Conservation (phyloP, 163 green algal genomes). For the Volvox carteri region DNA sequence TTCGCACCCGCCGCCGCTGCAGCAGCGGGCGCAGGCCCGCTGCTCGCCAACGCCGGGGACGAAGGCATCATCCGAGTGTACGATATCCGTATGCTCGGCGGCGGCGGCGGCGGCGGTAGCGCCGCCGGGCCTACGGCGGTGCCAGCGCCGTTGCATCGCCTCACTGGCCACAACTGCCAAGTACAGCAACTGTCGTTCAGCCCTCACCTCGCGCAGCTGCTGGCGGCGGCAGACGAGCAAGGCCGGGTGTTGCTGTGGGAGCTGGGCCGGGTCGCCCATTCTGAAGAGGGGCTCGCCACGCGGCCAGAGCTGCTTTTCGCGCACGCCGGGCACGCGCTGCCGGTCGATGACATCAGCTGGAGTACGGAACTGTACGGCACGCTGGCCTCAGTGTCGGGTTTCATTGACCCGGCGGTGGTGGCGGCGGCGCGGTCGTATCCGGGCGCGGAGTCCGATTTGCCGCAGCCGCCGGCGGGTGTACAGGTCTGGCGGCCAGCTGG, state of each 20-base stretch:
- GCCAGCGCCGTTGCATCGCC: background rate
- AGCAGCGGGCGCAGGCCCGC: background rate
- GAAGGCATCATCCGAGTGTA: slow-evolving; percentile 51
- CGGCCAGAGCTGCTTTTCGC: slow-evolving; percentile 38
- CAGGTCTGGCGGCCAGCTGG: slow-evolving; percentile 39
- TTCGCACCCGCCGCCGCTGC: background rate
- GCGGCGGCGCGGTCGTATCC: background rate
- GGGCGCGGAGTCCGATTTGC: background rate
- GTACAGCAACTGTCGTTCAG: slow-evolving; percentile 37
- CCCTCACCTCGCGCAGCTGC: background rate
- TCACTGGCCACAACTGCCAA: slow-evolving; percentile 10
- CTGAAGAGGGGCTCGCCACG: slow-evolving; percentile 19
- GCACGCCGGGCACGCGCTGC: slow-evolving; percentile 49
- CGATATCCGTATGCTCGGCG: slow-evolving; percentile 20
- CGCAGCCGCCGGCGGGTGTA: background rate
- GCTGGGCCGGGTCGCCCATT: background rate
- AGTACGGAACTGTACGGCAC: slow-evolving; percentile 55
- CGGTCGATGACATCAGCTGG: slow-evolving; percentile 49
- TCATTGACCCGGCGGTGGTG: background rate
- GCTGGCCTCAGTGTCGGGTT: background rate
- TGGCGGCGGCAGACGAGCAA: slow-evolving; percentile 35
- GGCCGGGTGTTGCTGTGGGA: slow-evolving; percentile 53
- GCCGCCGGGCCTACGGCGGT: background rate
- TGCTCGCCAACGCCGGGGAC: slow-evolving; percentile 31
- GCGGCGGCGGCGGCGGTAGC: background rate